Evolutionary conservation across 345 rosid species (phyloP).

Genomic region (Lumnitzera littorea): DNA sequence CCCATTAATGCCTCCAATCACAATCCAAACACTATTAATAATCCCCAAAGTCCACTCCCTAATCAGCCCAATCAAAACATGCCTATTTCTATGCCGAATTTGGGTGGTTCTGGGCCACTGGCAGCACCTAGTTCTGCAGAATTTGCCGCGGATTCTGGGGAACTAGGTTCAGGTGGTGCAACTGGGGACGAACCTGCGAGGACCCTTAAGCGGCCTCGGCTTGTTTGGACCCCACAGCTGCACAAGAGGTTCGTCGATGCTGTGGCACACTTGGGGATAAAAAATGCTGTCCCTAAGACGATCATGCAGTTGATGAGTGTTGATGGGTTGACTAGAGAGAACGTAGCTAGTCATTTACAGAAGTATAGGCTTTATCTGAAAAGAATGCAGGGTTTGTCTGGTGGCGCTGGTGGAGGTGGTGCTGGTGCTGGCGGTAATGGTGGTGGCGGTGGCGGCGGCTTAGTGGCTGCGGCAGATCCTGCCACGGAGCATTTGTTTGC

Average conservation of each 20-base stretch:
- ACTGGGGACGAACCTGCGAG: conserved; percentile 71
- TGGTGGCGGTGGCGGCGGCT: conserved; percentile 31
- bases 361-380: conserved; percentile 76
- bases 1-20: conserved; percentile 9
- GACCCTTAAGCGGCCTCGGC: conserved; percentile 78
- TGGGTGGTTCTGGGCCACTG: neutral
- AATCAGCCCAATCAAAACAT: too few relatives aligned
- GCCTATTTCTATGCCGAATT: too few relatives aligned
- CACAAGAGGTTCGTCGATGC: conserved; percentile 91
- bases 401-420: conserved; percentile 43
- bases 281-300: conserved; percentile 90
- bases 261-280: conserved; percentile 85
- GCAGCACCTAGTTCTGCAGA: conserved; percentile 45
- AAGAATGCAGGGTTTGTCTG: conserved; percentile 79
- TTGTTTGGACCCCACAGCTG: conserved; percentile 94
- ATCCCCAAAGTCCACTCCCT: conserved; percentile 13
- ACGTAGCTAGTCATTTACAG: conserved; percentile 87
- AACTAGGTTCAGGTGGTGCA: conserved; percentile 50
- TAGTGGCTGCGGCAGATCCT: conserved; percentile 45
- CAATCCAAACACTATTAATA: conserved; percentile 18
- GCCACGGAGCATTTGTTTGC: conserved; percentile 91
- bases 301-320: conserved; percentile 97
- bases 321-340: conserved; percentile 79
- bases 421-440: too few relatives aligned
- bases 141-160: conserved; percentile 49